A percentile compares a stretch with the other conserved stretches of the same genome.
phyloP scores from a whole-genome alignment of 176 grass and related monocot species.

The Raddia distichophylla region DNA sequence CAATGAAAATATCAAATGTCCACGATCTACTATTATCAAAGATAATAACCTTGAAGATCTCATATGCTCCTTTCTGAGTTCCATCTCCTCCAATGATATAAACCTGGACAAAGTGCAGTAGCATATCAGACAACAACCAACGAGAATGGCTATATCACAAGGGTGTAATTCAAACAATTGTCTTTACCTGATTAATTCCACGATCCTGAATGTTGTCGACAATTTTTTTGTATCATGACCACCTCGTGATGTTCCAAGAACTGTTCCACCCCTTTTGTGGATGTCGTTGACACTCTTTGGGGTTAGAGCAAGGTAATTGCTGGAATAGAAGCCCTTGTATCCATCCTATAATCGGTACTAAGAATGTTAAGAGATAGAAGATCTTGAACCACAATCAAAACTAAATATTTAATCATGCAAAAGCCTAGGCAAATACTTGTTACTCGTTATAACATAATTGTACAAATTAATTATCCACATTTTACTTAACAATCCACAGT shows the following conservation, averaged over 20 bases:
- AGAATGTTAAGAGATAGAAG: background rate
- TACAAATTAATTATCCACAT: background rate
- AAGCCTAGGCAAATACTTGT: conserved; percentile 2
- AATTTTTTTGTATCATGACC: conserved; percentile 96
- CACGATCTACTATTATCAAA: background rate
- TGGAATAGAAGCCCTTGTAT: conserved; percentile 98
- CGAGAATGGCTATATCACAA: conserved; percentile 13
- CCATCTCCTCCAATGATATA: conserved; percentile 90
- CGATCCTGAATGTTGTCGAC: conserved; percentile 97
- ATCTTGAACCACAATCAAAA: background rate
- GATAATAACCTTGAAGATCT: conserved; percentile 73
- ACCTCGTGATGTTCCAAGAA: conserved; percentile 93
- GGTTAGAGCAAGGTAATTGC: conserved; percentile 80
- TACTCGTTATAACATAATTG: background rate
- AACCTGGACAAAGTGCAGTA: conserved; percentile 50
- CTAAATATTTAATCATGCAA: conserved; percentile 12
- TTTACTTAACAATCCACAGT: background rate
- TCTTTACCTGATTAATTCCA: conserved; percentile 91
- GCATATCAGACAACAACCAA: conserved; percentile 29
- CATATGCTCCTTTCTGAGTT: conserved; percentile 89
- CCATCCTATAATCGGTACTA: conserved; percentile 64
- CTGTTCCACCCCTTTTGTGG: conserved; percentile 91
- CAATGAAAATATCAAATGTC: background rate
- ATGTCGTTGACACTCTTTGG: conserved; percentile 95
- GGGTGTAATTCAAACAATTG: conserved; percentile 20